A percentile compares a stretch with the other conserved stretches of the same genome.
These are phyloP conservation scores for Neostapfia colusana DNA, from an alignment of 176 grass and related monocot species.

Conservation along the genomic window DNA sequence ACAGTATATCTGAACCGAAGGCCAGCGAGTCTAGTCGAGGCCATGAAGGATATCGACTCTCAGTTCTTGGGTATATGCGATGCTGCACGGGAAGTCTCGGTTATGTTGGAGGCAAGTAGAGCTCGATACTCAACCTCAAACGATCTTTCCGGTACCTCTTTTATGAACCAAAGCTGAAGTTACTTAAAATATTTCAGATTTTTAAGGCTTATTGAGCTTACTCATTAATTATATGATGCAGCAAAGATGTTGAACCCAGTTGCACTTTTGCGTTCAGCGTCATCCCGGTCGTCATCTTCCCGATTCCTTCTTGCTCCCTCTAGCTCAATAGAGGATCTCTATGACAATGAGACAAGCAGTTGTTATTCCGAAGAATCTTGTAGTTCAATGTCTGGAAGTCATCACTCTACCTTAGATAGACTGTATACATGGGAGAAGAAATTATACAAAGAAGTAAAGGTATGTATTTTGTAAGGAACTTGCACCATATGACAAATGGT, in stretches of 20 bases:
- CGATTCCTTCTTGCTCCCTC: conserved; percentile 69
- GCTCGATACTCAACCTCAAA: conserved; percentile 72
- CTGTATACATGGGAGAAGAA: conserved; percentile 97
- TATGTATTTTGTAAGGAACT: conserved; percentile 35
- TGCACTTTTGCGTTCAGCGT: conserved; percentile 67
- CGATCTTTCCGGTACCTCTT: conserved; percentile 79
- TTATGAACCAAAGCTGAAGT: conserved; percentile 38
- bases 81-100: conserved; percentile 79
- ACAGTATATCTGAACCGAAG: conserved; percentile 84
- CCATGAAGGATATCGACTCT: conserved; percentile 76
- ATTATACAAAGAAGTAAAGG: conserved; percentile 98
- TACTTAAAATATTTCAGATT: conserved; percentile 39
- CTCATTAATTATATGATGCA: conserved; percentile 44
- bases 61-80: conserved; percentile 82
- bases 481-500: neutral
- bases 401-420: conserved; percentile 91
- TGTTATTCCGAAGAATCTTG: conserved; percentile 81
- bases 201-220: conserved; percentile 30
- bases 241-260: conserved; percentile 82
- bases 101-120: conserved; percentile 86
- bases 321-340: conserved; percentile 72
- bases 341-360: conserved; percentile 77
- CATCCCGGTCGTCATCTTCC: conserved; percentile 80
- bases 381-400: conserved; percentile 67
- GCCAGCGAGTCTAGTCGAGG: conserved; percentile 66